phyloP scores from a whole-genome alignment of 306 rosid genomes.

The Astragalus glycyphyllos region DNA sequence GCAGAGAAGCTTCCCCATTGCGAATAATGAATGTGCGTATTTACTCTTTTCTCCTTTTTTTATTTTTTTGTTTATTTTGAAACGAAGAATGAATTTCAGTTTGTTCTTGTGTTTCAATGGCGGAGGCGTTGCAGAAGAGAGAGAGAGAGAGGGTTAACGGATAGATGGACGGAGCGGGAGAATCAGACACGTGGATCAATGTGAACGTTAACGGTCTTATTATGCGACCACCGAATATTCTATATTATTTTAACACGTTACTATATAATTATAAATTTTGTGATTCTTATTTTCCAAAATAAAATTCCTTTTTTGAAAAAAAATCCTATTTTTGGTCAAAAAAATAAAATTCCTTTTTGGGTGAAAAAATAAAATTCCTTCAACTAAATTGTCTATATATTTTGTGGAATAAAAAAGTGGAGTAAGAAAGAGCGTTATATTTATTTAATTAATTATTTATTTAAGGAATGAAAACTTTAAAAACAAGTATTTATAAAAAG shows the following conservation, averaged over 20 bases:
- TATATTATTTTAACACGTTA: not conserved
- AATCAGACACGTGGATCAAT: slow-evolving; percentile 75
- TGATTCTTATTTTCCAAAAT: not conserved
- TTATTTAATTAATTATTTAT: too few relatives aligned
- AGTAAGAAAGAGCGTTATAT: too few relatives aligned
- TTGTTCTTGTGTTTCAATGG: slow-evolving; percentile 53
- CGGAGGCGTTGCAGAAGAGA: slow-evolving; percentile 59
- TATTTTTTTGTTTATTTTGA: not conserved
- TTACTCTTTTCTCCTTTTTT: not conserved
- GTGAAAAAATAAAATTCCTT: too few relatives aligned
- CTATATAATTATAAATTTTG: too few relatives aligned
- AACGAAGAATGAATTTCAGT: slow-evolving; percentile 6
- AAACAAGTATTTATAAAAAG: too few relatives aligned
- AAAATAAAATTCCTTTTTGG: too few relatives aligned
- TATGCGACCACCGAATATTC: slow-evolving; percentile 24
- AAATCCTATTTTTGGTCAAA: too few relatives aligned
- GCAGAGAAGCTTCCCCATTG: slow-evolving; percentile 89
- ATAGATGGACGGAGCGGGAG: slow-evolving; percentile 66
- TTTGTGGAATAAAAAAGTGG: too few relatives aligned
- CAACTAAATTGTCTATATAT: too few relatives aligned
- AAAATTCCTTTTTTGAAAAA: too few relatives aligned
- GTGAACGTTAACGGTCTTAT: slow-evolving; percentile 38
- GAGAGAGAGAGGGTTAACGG: slow-evolving; percentile 71
- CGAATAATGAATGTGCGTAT: slow-evolving; percentile 27
- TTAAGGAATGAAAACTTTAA: too few relatives aligned